phyloP scores from a whole-genome alignment of 2,329 filamentous ascomycete genomes.

The Fusarium buharicum region DNA sequence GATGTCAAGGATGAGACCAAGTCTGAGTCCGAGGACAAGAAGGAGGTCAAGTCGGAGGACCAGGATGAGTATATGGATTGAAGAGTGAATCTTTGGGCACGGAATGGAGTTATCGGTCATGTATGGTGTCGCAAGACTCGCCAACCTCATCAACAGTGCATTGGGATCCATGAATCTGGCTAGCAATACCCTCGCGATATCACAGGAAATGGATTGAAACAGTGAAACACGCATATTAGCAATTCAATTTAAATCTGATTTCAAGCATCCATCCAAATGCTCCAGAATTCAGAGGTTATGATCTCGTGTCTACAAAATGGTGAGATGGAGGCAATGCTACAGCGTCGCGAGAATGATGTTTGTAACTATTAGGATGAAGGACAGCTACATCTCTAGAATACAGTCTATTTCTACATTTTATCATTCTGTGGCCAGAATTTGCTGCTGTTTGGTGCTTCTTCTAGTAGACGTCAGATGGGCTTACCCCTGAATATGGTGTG shows the following conservation, averaged over 20 bases:
- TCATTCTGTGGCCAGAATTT: not conserved
- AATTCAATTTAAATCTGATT: not conserved
- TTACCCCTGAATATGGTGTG: slow-evolving; percentile 6
- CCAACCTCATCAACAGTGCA: not conserved
- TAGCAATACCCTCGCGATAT: slow-evolving; percentile 1
- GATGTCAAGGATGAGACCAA: slow-evolving; percentile 34
- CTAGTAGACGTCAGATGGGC: not conserved
- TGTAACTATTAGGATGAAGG: not conserved
- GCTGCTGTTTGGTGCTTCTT: not conserved
- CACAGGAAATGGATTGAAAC: not conserved
- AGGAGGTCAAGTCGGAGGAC: slow-evolving; percentile 19
- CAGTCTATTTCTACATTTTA: not conserved
- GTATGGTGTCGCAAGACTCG: slow-evolving; percentile 2
- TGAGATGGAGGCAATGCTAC: not conserved
- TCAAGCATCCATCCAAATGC: not conserved
- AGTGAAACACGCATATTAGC: not conserved
- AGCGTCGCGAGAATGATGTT: not conserved
- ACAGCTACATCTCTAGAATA: not conserved
- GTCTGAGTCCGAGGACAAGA: slow-evolving; percentile 13
- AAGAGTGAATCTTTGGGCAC: not conserved
- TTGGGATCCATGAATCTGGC: slow-evolving; percentile 10
- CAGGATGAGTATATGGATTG: slow-evolving; percentile 8
- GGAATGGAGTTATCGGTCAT: not conserved
- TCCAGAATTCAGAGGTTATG: not conserved
- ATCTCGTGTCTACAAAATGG: not conserved